A percentile compares a stretch with the other conserved stretches of the same genome.
phyloP scores from a whole-genome alignment of 2,329 filamentous ascomycete species.

The Monosporascus ibericus region DNA sequence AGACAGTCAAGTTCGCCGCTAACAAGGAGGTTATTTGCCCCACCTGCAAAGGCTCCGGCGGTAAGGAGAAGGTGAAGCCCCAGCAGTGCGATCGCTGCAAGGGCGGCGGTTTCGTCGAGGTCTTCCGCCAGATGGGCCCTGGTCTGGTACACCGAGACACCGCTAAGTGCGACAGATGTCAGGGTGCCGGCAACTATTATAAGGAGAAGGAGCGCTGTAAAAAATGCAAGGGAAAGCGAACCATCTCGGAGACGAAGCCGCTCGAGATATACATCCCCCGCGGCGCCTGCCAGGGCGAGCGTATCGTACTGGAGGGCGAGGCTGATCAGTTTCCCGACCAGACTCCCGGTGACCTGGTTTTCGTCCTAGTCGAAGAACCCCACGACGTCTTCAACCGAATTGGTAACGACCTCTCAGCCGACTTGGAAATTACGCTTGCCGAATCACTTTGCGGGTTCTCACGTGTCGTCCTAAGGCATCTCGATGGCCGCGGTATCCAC shows the following conservation, averaged over 20 bases:
- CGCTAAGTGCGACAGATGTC: slow-evolving; percentile 75
- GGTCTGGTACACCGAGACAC: slow-evolving; percentile 78
- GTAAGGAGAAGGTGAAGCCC: slow-evolving; percentile 85
- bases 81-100: slow-evolving; percentile 79
- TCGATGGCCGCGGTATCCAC: slow-evolving; percentile 86
- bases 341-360: slow-evolving; percentile 87
- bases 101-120: slow-evolving; percentile 71
- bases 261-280: slow-evolving; percentile 94
- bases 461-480: slow-evolving; percentile 81
- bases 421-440: slow-evolving; percentile 71
- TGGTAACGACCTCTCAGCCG: slow-evolving; percentile 76
- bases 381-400: slow-evolving; percentile 79
- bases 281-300: slow-evolving; percentile 79
- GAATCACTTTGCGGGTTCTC: slow-evolving; percentile 88
- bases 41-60: slow-evolving; percentile 81
- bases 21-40: slow-evolving; percentile 90
- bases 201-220: slow-evolving; percentile 98
- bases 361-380: slow-evolving; percentile 73
- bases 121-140: slow-evolving; percentile 76
- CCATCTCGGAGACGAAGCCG: slow-evolving; percentile 83
- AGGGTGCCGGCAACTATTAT: slow-evolving; percentile 77
- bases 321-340: slow-evolving; percentile 88
- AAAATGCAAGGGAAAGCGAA: slow-evolving; percentile 93
- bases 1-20: slow-evolving; percentile 93
- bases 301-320: slow-evolving; percentile 85